A percentile compares a stretch with the other conserved stretches of the same genome.
phyloP scores from a whole-genome alignment of 73 alveolate species.

The Paramecium biaurelia region DNA sequence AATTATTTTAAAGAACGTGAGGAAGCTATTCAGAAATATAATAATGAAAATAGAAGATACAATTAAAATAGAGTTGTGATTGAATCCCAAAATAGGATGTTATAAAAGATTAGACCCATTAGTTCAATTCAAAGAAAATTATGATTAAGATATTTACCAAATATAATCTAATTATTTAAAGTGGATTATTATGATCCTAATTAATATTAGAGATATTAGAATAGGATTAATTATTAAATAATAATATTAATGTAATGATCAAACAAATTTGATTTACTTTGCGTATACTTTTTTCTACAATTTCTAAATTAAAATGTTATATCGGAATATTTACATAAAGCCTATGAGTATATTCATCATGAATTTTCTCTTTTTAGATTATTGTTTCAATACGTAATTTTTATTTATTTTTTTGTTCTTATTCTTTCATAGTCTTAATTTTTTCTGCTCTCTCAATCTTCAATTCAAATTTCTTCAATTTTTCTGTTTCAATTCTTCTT shows the following conservation, averaged over 20 bases:
- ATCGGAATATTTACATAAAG: neutral
- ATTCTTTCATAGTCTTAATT: neutral
- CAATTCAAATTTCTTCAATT: neutral
- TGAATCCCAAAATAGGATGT: constrained; percentile 24
- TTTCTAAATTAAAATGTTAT: neutral
- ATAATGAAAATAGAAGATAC: constrained; percentile 40
- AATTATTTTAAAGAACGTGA: neutral
- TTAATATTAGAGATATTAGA: neutral
- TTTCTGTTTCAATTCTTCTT: neutral
- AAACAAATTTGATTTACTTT: neutral
- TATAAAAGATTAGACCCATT: neutral
- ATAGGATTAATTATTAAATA: neutral
- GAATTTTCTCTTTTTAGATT: neutral
- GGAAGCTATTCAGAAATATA: neutral
- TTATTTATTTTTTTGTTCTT: neutral
- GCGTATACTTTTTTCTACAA: neutral
- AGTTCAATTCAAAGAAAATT: constrained; percentile 22
- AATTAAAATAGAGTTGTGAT: constrained; percentile 37
- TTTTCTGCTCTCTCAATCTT: neutral
- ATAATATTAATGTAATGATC: neutral
- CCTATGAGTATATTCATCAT: neutral
- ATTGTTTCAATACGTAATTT: neutral
- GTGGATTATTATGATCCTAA: no score
- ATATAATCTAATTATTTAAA: neutral
- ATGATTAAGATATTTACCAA: neutral